Percentiles rank a stretch among this genome's conserved stretches.
phyloP scores from a whole-genome alignment of 2,329 filamentous ascomycete species.

The Sporothrix brasiliensis region DNA sequence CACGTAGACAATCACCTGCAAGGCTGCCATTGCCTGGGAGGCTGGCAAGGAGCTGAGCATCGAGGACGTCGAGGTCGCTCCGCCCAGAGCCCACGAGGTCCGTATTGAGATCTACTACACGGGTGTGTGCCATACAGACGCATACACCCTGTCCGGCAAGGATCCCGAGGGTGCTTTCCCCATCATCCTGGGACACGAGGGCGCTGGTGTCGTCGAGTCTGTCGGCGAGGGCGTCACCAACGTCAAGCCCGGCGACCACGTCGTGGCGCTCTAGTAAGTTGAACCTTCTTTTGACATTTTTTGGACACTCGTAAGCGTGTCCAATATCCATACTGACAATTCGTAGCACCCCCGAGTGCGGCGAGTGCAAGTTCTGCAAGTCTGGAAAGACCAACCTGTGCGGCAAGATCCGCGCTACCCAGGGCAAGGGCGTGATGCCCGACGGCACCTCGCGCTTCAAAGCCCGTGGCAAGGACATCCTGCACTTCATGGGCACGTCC shows the following conservation, averaged over 20 bases:
- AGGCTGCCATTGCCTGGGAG: conserved; percentile 97
- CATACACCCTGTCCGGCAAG: conserved; percentile 93
- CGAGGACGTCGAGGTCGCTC: conserved; percentile 89
- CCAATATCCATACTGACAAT: conserved; percentile 6
- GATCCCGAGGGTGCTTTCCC: conserved; percentile 95
- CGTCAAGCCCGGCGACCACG: conserved; percentile 89
- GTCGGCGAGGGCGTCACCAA: conserved; percentile 89
- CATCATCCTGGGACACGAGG: conserved; percentile 85
- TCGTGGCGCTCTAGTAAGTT: conserved; percentile 80
- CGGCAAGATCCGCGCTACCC: conserved; percentile 96
- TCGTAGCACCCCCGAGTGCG: conserved; percentile 87
- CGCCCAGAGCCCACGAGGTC: conserved; percentile 90
- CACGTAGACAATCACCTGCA: conserved; percentile 85
- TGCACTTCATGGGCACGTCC: conserved; percentile 99
- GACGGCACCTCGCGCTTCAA: conserved; percentile 94
- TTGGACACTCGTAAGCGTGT: background rate
- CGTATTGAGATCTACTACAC: conserved; percentile 97
- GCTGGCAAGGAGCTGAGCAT: conserved; percentile 85
- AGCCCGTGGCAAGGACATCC: conserved; percentile 89
- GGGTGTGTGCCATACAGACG: conserved; percentile 97
- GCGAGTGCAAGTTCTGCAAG: conserved; percentile 99
- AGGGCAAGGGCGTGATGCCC: conserved; percentile 95
- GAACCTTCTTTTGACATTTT: background rate
- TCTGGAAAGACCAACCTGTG: conserved; percentile 99
- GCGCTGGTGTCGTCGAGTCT: conserved; percentile 88